Base-by-base conservation (phyloP, 2,329 filamentous ascomycete species). In the Arthrobotrys pseudoclavata region DNA sequence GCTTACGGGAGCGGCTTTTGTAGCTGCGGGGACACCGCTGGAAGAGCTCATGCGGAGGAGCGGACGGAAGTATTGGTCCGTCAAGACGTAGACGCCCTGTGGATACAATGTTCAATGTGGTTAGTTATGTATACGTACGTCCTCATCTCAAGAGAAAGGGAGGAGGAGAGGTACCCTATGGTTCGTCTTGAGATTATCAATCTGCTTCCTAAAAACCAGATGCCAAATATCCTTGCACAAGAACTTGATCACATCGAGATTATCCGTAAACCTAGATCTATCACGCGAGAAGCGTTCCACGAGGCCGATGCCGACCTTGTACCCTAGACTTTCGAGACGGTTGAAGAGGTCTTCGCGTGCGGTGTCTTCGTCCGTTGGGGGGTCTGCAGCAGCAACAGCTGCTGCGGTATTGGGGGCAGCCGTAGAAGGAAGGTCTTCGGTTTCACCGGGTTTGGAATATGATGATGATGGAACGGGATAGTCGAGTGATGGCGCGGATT, bases 151-250 rank as follows among this genome's bases (percentile, higher is more conserved):
- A 12, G 6, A 37, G 7, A 24, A 24, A 12, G 34, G 20, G 50
- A 24, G 20, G 52, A 69, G 62, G 45, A n/a, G 24, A 81, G 87
- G 18, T 85, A 93, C 91, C 81, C 96, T 87, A 83, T 99, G 96
- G 83, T 99, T 99, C 7, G 96, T 99, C 85, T 99, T 99, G 55
- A 99, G 87, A 83, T 99, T 99, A 84, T 99, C 96, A 82, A 99
- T 93, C 84, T 98, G 96, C 85, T 99, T 99, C 83, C 92, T 89
- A 84, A 97, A 99, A 15, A 97, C 89, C 20, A 98, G 87, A 37
- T 90, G 94, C 96, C 96, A 99, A 52, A 99, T 87, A 84, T 99
- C 96, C 86, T 99, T 99, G 88, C 96, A 99, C 61, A 99, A 87
- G 83, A 99, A 98, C 84, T 99, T 99, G 83, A 99, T 99, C 61